Percentiles rank a stretch among this genome's conserved stretches.
Evolutionary conservation across 2,329 filamentous ascomycete species (phyloP).

Genomic region (Stylonectria norvegica): DNA sequence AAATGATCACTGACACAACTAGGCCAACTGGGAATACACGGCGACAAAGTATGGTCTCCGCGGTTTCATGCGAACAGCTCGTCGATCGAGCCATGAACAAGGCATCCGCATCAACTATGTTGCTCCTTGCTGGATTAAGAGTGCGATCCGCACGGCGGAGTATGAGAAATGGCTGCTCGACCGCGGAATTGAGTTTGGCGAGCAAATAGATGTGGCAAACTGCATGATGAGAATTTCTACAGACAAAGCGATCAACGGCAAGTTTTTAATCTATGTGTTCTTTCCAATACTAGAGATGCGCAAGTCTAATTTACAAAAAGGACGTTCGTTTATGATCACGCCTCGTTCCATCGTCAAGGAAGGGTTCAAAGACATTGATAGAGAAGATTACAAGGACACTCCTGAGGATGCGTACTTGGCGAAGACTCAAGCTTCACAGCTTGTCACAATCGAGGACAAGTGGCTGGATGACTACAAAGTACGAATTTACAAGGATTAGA

Average conservation of each 20-base stretch:
- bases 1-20: background rate
- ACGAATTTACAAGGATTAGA: slow-evolving; percentile 14
- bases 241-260: slow-evolving; percentile 29
- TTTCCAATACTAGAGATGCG: rapidly evolving
- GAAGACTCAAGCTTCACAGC: slow-evolving; percentile 12
- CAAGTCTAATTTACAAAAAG: slow-evolving; percentile 4
- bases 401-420: slow-evolving; percentile 17
- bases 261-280: background rate
- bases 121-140: slow-evolving; percentile 41
- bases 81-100: slow-evolving; percentile 30
- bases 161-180: slow-evolving; percentile 40
- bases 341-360: slow-evolving; percentile 16
- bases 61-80: slow-evolving; percentile 16
- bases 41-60: slow-evolving; percentile 17
- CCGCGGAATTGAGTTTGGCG: slow-evolving; percentile 39
- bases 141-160: slow-evolving; percentile 36
- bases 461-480: slow-evolving; percentile 20
- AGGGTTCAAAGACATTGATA: slow-evolving; percentile 19
- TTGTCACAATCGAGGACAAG: slow-evolving; percentile 19
- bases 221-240: slow-evolving; percentile 35
- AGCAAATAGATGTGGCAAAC: slow-evolving; percentile 30
- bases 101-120: slow-evolving; percentile 46
- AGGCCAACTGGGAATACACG: slow-evolving; percentile 23
- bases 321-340: slow-evolving; percentile 20
- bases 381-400: slow-evolving; percentile 19